Conservation (phyloP, 129 eudicot species). For the Apium graveolens region DNA sequence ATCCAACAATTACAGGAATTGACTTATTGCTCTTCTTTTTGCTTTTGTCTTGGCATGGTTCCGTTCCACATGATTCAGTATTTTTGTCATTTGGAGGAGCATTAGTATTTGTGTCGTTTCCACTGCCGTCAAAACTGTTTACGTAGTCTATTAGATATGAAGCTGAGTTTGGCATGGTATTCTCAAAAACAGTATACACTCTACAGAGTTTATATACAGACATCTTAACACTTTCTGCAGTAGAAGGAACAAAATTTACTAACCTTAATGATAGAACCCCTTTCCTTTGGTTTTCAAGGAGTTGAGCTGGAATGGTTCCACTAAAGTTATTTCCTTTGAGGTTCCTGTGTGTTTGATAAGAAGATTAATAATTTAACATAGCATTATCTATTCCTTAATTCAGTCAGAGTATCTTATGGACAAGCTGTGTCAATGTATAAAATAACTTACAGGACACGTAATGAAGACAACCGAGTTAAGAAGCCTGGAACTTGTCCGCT, state of each 20-base stretch:
- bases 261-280: slow-evolving; percentile 38
- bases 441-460: slow-evolving; percentile 41
- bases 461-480: slow-evolving; percentile 25
- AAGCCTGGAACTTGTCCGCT: slow-evolving; percentile 43
- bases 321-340: slow-evolving; percentile 42
- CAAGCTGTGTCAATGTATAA: not conserved
- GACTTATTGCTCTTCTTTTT: slow-evolving; percentile 21
- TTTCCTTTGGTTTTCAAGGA: slow-evolving; percentile 29
- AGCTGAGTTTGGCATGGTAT: slow-evolving; percentile 5
- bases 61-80: not conserved
- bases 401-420: not conserved
- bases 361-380: not conserved
- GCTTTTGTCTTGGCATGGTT: not conserved
- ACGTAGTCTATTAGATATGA: not conserved
- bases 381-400: not conserved
- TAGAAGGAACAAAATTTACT: not conserved
- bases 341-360: slow-evolving; percentile 18
- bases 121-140: slow-evolving; percentile 24
- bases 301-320: slow-evolving; percentile 36
- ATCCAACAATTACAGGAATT: slow-evolving; percentile 13
- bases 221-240: not conserved
- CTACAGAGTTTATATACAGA: not conserved
- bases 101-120: slow-evolving; percentile 6
- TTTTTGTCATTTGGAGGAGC: not conserved
- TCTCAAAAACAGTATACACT: not conserved